Evolutionary conservation across 306 rosid species (phyloP).

Genomic region (Gillenia trifoliata): DNA sequence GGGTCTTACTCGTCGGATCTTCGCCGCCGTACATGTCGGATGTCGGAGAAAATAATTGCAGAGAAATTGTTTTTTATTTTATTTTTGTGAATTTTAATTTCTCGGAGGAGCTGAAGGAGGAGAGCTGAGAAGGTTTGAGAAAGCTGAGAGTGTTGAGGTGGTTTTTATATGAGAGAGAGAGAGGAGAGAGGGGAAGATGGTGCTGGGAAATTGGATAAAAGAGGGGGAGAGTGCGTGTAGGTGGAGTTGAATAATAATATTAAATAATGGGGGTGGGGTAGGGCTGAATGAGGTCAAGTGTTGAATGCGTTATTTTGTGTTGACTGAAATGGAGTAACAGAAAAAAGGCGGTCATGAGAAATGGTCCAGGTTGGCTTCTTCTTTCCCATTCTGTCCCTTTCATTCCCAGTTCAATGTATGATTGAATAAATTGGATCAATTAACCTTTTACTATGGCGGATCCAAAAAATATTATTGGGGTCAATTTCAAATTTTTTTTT

Average conservation of each 20-base stretch:
- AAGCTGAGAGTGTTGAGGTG: background rate
- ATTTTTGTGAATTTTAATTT: background rate
- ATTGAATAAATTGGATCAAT: too few species aligned
- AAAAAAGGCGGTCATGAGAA: background rate
- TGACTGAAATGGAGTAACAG: conserved; percentile 1
- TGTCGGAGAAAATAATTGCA: conserved; percentile 14
- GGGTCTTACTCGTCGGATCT: background rate
- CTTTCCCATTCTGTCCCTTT: background rate
- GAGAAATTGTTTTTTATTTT: background rate
- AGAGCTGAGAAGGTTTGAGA: background rate
- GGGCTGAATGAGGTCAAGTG: background rate
- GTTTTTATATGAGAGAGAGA: background rate
- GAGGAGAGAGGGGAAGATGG: background rate
- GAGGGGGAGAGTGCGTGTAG: background rate
- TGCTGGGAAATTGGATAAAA: conserved; percentile 10
- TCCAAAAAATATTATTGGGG: too few species aligned
- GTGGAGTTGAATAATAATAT: too few species aligned
- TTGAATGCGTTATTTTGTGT: background rate
- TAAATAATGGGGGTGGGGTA: too few species aligned
- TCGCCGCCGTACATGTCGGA: conserved; percentile 10
- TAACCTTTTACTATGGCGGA: too few species aligned
- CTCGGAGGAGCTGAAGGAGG: background rate
- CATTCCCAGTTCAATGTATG: background rate
- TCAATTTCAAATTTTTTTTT: too few species aligned
- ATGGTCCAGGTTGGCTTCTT: conserved; percentile 14